Conservation (phyloP, 352 stramenopile genomes). For the Phytophthora vignae region DNA sequence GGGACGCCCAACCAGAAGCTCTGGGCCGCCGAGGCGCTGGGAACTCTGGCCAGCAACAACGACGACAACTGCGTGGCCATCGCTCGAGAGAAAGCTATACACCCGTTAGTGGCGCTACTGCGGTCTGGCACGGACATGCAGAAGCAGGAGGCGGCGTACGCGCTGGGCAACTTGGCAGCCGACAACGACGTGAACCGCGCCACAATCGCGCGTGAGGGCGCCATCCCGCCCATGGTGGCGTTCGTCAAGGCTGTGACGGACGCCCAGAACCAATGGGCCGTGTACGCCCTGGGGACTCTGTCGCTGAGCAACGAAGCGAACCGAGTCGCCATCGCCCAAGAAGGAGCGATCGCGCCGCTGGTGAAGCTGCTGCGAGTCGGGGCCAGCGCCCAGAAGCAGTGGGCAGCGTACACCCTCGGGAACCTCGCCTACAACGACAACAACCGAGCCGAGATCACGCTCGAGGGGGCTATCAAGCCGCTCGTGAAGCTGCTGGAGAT, state of each 20-base stretch:
- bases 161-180: conserved; percentile 8
- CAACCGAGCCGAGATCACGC: conserved; percentile 22
- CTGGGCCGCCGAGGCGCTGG: neutral
- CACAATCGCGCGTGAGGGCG: conserved; percentile 2
- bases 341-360: neutral
- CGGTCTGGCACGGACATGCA: conserved; percentile 6
- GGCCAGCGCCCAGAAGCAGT: conserved; percentile 26
- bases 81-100: neutral
- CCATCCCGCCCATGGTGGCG: conserved; percentile 12
- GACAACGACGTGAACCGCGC: conserved; percentile 1
- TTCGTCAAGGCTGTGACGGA: conserved; percentile 6
- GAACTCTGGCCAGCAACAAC: conserved; percentile 6
- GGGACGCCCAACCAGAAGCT: neutral
- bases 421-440: conserved; percentile 32
- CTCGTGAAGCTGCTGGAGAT: conserved; percentile 16
- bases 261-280: conserved; percentile 12
- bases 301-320: conserved; percentile 14
- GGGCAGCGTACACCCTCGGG: conserved; percentile 25
- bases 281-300: conserved; percentile 8
- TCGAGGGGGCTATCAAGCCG: conserved; percentile 16
- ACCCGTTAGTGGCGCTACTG: conserved; percentile 8
- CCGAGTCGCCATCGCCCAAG: conserved; percentile 6
- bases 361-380: conserved; percentile 12
- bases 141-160: conserved; percentile 7
- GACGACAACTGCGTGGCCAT: conserved; percentile 2